Base-by-base conservation (phyloP, 768 basidiomycete genomes). In the Tylopilus sp. region DNA sequence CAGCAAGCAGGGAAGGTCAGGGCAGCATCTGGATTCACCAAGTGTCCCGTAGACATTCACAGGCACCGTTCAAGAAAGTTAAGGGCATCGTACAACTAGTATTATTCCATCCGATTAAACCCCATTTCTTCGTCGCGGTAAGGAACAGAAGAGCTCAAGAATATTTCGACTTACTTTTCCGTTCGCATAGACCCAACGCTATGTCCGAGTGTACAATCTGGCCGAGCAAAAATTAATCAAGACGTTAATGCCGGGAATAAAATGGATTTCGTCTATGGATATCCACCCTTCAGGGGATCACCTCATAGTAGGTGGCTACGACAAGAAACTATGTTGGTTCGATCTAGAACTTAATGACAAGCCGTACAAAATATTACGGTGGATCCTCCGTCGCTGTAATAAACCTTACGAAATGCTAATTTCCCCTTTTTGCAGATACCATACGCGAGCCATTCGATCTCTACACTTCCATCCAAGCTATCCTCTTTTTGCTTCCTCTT, bases 251-350 rank as follows among this genome's bases (percentile, higher is more conserved):
- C 91, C 95, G n/a, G 95, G 95, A 47, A 89, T 95, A 57, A 86
- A 83, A 67, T 98, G 95, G 95, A 98, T 99, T 65, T 97, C 94
- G 31, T 90, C 83, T 10, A 87, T 99, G 86, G 95, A 98, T 66
- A 80, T 99, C 22, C 97, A 99, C 71, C 91, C 95, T 20, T 87
- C 88, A 45, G 92, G 92, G 25, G 95, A 98, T 63, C 94, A 99
- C 75, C 75, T 99, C 54, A 92, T 99, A 55, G 91, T 99, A 44
- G 97, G 97, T 52, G 92, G 92, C 42, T 98, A 98, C 69, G 97
- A 99, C 73, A 86, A 90, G 59, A 97, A 98, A 69, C 74, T 99
- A 15, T 95, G 93, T 69, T 99, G 97, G 97, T 98, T 98, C 69
- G 97, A 99, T 74, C 76, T 99, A 57, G 97, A 98, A 64, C 82